Evolutionary conservation across 768 basidiomycete genomes (phyloP).

Genomic region (Boletus sensibilis): DNA sequence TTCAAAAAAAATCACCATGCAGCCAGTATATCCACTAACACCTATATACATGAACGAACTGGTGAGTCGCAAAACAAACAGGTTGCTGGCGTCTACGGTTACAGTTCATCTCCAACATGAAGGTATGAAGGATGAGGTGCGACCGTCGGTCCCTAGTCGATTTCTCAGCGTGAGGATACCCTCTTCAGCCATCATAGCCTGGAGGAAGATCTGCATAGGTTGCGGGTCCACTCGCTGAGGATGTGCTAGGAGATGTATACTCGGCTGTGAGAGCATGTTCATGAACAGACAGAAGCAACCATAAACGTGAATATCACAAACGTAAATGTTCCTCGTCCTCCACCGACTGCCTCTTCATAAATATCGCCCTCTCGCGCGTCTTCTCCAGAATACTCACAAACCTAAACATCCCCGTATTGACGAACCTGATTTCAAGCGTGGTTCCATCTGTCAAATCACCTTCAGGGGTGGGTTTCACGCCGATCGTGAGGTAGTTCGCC

Average conservation of each 20-base stretch:
- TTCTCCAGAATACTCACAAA: constrained; percentile 75
- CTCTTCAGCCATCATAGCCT: constrained; percentile 26
- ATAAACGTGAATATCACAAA: constrained; percentile 18
- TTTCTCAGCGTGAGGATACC: not conserved
- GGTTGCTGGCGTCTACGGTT: not conserved
- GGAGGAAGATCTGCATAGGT: constrained; percentile 30
- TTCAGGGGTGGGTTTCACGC: constrained; percentile 61
- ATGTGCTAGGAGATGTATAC: constrained; percentile 27
- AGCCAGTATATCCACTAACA: not conserved
- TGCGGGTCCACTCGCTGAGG: constrained; percentile 16
- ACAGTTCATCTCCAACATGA: not conserved
- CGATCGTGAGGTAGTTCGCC: constrained; percentile 63
- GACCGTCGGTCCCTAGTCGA: not conserved
- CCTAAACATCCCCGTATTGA: constrained; percentile 66
- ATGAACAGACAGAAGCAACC: not conserved
- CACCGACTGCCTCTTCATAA: constrained; percentile 61
- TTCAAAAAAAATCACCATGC: not conserved
- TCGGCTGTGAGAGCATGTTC: constrained; percentile 19
- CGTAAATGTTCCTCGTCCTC: constrained; percentile 35
- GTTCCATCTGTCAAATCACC: constrained; percentile 70
- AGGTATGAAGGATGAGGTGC: not conserved
- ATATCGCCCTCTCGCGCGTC: constrained; percentile 70
- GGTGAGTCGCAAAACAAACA: not conserved
- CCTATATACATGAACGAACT: not conserved
- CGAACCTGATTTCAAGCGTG: constrained; percentile 64